phyloP scores from a whole-genome alignment of 2,329 filamentous ascomycete genomes.

The Trichophyton verrucosum region DNA sequence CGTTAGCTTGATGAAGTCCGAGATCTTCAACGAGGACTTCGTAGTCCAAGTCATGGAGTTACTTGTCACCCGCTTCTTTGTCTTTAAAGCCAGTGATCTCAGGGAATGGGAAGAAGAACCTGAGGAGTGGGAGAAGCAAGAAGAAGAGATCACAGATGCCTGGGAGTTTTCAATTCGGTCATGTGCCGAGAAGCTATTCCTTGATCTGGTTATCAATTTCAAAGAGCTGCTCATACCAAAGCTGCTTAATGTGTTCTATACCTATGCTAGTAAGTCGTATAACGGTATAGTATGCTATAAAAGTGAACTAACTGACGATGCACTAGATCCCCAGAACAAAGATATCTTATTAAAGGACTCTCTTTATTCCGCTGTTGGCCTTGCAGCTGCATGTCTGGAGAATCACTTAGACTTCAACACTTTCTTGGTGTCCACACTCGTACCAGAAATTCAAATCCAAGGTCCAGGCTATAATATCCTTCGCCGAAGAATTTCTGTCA shows the following conservation, averaged over 20 bases:
- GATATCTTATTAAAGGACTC: slow-evolving; percentile 83
- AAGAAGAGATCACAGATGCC: slow-evolving; percentile 70
- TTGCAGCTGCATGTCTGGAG: slow-evolving; percentile 65
- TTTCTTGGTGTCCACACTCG: slow-evolving; percentile 62
- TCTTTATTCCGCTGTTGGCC: slow-evolving; percentile 82
- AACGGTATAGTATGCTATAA: slow-evolving; percentile 12
- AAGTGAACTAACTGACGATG: slow-evolving; percentile 8
- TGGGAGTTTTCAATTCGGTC: slow-evolving; percentile 89
- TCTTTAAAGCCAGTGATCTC: slow-evolving; percentile 73
- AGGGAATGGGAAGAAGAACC: slow-evolving; percentile 89
- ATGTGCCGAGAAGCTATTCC: slow-evolving; percentile 85
- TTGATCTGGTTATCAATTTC: slow-evolving; percentile 82
- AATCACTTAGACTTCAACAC: slow-evolving; percentile 69
- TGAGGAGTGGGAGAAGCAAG: slow-evolving; percentile 86
- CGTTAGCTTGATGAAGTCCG: slow-evolving; percentile 54
- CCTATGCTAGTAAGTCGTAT: slow-evolving; percentile 51
- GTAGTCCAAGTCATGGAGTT: slow-evolving; percentile 71
- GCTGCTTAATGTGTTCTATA: slow-evolving; percentile 69
- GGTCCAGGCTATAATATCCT: slow-evolving; percentile 64
- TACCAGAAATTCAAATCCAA: slow-evolving; percentile 62
- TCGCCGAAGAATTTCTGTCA: slow-evolving; percentile 72
- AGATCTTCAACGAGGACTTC: slow-evolving; percentile 64
- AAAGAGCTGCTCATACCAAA: slow-evolving; percentile 69
- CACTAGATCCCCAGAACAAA: slow-evolving; percentile 42
- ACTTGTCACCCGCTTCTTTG: slow-evolving; percentile 76